Percentiles rank a stretch among this genome's conserved stretches.
These are phyloP conservation scores for Boletus rex-veris DNA, from an alignment of 768 basidiomycete species.

Conservation along the genomic window DNA sequence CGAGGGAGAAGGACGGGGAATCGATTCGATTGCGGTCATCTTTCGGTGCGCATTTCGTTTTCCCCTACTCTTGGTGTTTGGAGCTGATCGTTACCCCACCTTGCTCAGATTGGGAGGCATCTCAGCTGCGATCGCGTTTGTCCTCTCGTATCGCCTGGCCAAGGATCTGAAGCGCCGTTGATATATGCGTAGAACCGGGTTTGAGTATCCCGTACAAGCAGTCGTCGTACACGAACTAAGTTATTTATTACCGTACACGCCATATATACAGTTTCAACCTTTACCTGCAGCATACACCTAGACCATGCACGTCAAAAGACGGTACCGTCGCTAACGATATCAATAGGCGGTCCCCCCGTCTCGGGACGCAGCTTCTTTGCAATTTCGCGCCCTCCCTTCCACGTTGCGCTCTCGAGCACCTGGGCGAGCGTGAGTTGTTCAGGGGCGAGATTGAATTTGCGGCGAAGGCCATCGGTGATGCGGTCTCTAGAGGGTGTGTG, in stretches of 20 bases:
- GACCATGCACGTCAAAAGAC: neutral
- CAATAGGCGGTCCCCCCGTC: conserved; percentile 81
- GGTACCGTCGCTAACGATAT: conserved; percentile 60
- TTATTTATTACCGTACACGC: neutral
- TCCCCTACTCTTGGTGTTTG: neutral
- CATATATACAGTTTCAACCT: neutral
- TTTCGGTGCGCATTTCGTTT: conserved; percentile 52
- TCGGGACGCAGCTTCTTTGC: conserved; percentile 72
- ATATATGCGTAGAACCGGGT: neutral
- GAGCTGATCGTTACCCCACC: neutral
- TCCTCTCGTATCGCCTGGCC: conserved; percentile 54
- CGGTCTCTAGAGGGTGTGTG: conserved; percentile 55
- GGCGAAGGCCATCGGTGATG: conserved; percentile 66
- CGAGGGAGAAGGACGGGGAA: neutral
- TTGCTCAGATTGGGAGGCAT: conserved; percentile 52
- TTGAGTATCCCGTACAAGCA: neutral
- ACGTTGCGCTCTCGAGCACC: conserved; percentile 90
- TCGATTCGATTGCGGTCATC: conserved; percentile 66
- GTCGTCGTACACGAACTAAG: neutral
- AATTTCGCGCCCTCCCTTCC: conserved; percentile 95
- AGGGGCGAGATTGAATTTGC: conserved; percentile 43
- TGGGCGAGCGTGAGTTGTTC: conserved; percentile 59
- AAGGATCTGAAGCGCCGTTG: conserved; percentile 42
- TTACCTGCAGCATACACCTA: neutral
- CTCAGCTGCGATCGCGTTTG: conserved; percentile 50